These are phyloP conservation scores for Platanus orientalis DNA, from an alignment of 164 flowering plant species.

Conservation along the genomic window DNA sequence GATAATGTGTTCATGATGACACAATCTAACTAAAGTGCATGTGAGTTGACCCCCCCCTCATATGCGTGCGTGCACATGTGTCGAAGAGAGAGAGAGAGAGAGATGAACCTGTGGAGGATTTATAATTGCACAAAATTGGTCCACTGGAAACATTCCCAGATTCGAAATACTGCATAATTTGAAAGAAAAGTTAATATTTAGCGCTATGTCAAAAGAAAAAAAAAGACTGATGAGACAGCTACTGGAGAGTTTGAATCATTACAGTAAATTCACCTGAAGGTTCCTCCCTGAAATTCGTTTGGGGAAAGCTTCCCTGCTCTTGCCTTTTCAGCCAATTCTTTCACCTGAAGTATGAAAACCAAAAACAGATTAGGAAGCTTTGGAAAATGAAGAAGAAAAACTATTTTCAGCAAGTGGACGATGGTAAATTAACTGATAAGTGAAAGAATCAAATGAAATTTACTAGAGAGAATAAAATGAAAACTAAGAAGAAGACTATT, in stretches of 20 bases:
- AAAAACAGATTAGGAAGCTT: slow-evolving; percentile 3
- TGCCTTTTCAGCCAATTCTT: slow-evolving; percentile 93
- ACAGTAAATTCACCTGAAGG: slow-evolving; percentile 64
- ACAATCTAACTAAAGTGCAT: no score
- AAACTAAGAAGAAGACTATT: neutral
- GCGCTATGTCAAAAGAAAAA: neutral
- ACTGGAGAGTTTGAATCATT: neutral
- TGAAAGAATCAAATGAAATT: neutral
- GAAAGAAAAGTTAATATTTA: neutral
- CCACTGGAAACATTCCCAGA: slow-evolving; percentile 99
- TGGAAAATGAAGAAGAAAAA: neutral
- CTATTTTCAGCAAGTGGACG: neutral
- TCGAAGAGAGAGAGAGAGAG: slow-evolving; percentile 1
- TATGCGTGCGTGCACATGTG: neutral
- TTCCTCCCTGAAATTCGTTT: slow-evolving; percentile 91
- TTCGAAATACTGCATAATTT: slow-evolving; percentile 85
- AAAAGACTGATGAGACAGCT: neutral
- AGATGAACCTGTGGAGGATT: slow-evolving; percentile 89
- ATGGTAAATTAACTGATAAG: slow-evolving; percentile 4
- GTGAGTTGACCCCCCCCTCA: no score
- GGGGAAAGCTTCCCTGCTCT: slow-evolving; percentile 84
- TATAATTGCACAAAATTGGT: slow-evolving; percentile 88
- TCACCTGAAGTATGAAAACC: slow-evolving; percentile 47
- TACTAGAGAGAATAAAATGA: neutral
- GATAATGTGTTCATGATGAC: neutral